A percentile compares a stretch with the other conserved stretches of the same genome.
Conservation (phyloP, 2,329 filamentous ascomycete genomes). For the Zalaria obscura region DNA sequence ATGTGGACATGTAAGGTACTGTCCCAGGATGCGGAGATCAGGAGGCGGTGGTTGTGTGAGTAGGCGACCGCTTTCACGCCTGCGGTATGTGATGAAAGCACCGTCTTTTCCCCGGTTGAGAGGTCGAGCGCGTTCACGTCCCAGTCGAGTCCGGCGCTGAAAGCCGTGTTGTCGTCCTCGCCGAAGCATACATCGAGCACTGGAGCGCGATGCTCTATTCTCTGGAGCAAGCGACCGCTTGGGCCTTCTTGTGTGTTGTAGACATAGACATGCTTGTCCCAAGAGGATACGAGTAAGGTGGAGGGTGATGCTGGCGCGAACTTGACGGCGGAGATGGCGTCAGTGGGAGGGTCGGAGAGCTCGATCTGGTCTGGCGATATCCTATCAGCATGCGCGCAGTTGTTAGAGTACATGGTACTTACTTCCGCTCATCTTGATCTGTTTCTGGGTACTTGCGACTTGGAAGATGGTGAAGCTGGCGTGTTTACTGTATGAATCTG, state of each 20-base stretch:
- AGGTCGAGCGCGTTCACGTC: constrained; percentile 66
- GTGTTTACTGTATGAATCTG: not conserved
- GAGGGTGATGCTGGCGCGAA: constrained; percentile 68
- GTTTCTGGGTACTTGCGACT: not conserved
- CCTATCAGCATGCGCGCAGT: not conserved
- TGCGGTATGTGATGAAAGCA: constrained; percentile 63
- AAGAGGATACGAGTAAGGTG: constrained; percentile 79
- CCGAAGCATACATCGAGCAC: constrained; percentile 90
- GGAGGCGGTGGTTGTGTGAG: constrained; percentile 59
- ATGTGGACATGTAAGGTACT: constrained; percentile 76
- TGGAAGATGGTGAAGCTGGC: not conserved
- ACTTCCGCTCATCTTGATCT: constrained; percentile 1
- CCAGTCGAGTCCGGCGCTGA: constrained; percentile 75
- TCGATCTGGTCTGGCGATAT: constrained; percentile 52
- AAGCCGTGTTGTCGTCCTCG: constrained; percentile 66
- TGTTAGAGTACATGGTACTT: not conserved
- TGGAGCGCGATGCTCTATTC: constrained; percentile 68
- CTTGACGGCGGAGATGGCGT: constrained; percentile 73
- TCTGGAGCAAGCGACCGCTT: constrained; percentile 51
- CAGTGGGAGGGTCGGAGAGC: constrained; percentile 65
- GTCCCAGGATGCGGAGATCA: constrained; percentile 91
- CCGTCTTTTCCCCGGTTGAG: constrained; percentile 53
- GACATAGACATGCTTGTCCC: constrained; percentile 83
- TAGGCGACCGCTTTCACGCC: constrained; percentile 78
- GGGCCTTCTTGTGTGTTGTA: constrained; percentile 53